A percentile compares a stretch with the other conserved stretches of the same genome.
These are phyloP conservation scores for Nissolia schottii DNA, from an alignment of 306 rosid genomes.

Conservation along the genomic window DNA sequence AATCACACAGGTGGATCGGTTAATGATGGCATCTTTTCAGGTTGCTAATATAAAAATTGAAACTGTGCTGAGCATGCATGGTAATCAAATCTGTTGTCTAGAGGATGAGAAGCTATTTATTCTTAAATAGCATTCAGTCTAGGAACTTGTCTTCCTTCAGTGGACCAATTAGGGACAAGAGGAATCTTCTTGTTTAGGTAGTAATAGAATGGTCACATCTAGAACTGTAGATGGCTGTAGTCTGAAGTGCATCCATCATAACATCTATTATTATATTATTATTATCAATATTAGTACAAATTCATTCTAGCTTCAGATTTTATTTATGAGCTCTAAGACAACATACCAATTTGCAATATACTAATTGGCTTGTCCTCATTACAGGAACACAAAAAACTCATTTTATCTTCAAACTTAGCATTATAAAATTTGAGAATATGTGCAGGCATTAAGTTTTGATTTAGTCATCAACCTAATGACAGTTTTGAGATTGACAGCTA, in stretches of 20 bases:
- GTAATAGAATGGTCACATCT: neutral
- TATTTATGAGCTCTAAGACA: neutral
- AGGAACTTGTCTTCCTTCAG: neutral
- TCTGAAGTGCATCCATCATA: neutral
- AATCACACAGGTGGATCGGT: neutral
- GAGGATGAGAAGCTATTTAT: neutral
- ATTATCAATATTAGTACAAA: neutral
- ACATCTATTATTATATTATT: neutral
- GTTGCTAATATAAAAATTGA: conserved; percentile 6
- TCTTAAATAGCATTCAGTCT: neutral
- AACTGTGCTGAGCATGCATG: neutral
- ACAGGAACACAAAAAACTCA: neutral
- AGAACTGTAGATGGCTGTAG: no score
- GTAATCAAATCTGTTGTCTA: neutral
- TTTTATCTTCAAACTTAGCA: neutral
- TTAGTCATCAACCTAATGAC: conserved; percentile 2
- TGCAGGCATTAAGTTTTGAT: neutral
- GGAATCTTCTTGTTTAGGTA: conserved; percentile 10
- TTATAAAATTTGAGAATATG: no score
- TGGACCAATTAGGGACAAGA: neutral
- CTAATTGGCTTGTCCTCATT: neutral
- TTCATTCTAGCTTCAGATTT: neutral
- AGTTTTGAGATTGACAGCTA: neutral
- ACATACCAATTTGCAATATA: no score
- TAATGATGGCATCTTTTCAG: neutral